phyloP scores from a whole-genome alignment of 2,329 filamentous ascomycete species.

The Diaporthe helianthi region DNA sequence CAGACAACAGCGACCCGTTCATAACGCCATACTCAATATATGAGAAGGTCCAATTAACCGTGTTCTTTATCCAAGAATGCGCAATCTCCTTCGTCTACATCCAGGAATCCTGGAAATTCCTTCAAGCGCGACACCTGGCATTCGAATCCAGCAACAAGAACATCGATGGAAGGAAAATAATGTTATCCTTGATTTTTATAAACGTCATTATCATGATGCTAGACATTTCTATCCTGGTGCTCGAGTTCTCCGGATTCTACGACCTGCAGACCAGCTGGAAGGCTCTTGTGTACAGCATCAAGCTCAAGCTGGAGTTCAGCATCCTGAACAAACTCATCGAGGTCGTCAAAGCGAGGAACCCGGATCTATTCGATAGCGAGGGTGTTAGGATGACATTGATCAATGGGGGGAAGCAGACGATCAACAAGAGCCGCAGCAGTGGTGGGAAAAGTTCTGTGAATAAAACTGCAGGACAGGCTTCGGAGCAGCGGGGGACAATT shows the following conservation, averaged over 20 bases:
- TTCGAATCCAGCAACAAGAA: conserved; percentile 28
- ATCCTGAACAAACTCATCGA: conserved; percentile 37
- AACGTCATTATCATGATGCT: conserved; percentile 55
- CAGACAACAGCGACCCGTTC: conserved; percentile 43
- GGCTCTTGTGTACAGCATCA: conserved; percentile 37
- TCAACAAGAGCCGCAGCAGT: conserved; percentile 3
- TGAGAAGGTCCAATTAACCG: conserved; percentile 43
- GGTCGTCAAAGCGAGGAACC: conserved; percentile 30
- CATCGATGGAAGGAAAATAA: conserved; percentile 38
- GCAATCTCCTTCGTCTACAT: conserved; percentile 32
- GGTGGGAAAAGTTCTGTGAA: neutral
- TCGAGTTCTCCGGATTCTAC: conserved; percentile 28
- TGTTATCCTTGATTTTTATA: conserved; percentile 51
- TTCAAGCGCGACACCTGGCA: conserved; percentile 12
- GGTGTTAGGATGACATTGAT: conserved; percentile 12
- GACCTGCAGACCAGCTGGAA: conserved; percentile 33
- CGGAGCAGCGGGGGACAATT: neutral
- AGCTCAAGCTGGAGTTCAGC: conserved; percentile 38
- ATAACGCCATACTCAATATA: conserved; percentile 46
- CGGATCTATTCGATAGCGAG: conserved; percentile 20
- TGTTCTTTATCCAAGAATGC: conserved; percentile 29
- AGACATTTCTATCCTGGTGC: conserved; percentile 44
- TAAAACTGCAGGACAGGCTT: neutral
- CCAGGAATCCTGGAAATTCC: conserved; percentile 9
- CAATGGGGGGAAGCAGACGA: neutral